These are phyloP conservation scores for Pelargonium myrrhifolium DNA, from an alignment of 441 rosid species.

Conservation along the genomic window DNA sequence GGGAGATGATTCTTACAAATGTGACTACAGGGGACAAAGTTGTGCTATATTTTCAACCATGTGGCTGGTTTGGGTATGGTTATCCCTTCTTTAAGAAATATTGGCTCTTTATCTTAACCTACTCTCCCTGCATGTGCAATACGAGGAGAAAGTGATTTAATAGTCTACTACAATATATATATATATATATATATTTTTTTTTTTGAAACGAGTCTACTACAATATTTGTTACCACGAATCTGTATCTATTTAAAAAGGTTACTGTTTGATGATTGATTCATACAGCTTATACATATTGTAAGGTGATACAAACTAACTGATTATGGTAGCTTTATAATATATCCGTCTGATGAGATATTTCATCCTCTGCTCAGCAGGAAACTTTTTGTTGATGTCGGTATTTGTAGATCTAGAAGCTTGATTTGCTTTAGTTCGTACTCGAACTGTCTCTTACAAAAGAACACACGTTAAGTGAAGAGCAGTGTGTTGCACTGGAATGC, in stretches of 20 bases:
- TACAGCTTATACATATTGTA: not conserved
- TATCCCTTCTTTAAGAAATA: conserved; percentile 3
- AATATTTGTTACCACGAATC: not conserved
- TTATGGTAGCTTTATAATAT: not conserved
- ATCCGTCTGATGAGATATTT: not conserved
- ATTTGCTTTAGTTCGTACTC: too few species aligned
- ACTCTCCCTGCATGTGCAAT: not conserved
- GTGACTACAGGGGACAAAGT: conserved; percentile 84
- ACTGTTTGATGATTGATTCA: not conserved
- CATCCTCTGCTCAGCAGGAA: too few species aligned
- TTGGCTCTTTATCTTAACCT: conserved; percentile 4
- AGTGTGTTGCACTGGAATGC: too few species aligned
- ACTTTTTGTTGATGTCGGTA: too few species aligned
- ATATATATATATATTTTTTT: too few species aligned
- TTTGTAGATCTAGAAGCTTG: too few species aligned
- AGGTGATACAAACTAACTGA: not conserved
- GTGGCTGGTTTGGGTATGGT: conserved; percentile 91
- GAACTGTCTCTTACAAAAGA: too few species aligned
- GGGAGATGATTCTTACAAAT: conserved; percentile 93
- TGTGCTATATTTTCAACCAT: conserved; percentile 87
- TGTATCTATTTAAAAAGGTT: not conserved
- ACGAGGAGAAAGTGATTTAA: not conserved
- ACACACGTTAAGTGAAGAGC: too few species aligned
- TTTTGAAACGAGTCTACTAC: too few species aligned
- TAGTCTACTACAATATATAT: too few species aligned